Conservation (phyloP, 1,284 basidiomycete species). For the Tilletia walkeri region DNA sequence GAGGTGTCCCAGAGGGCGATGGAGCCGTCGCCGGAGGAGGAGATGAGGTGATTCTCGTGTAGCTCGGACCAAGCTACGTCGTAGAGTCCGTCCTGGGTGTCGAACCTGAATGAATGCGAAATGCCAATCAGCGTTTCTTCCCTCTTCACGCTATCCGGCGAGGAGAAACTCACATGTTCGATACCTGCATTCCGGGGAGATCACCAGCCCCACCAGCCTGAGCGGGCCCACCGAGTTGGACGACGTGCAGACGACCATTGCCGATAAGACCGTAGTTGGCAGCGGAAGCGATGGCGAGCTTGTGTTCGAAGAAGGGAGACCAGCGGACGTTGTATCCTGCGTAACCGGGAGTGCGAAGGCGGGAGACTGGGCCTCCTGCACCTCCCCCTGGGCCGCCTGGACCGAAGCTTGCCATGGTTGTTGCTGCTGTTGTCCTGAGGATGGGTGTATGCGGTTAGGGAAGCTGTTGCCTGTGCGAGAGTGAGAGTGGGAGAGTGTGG, state of each 20-base stretch:
- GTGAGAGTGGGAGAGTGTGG: too few species aligned
- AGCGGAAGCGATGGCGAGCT: constrained; percentile 80
- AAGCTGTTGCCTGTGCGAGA: too few species aligned
- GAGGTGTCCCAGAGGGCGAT: constrained; percentile 83
- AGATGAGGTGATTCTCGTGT: constrained; percentile 89
- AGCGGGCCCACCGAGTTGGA: constrained; percentile 22
- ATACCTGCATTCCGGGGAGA: constrained; percentile 25
- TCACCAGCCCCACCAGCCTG: not conserved
- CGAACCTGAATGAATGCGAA: constrained; percentile 64
- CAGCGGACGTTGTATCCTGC: constrained; percentile 84
- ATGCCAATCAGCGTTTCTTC: not conserved
- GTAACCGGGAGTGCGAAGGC: constrained; percentile 60
- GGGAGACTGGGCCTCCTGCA: constrained; percentile 17
- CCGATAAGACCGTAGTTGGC: constrained; percentile 95
- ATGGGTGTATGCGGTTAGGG: too few species aligned
- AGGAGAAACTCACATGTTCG: constrained; percentile 24
- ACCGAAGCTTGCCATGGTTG: too few species aligned
- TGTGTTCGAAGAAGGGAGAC: constrained; percentile 83
- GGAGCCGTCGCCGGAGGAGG: constrained; percentile 85
- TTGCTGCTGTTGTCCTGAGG: too few species aligned
- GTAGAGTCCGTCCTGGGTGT: constrained; percentile 89
- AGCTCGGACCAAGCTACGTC: constrained; percentile 88
- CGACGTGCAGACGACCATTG: constrained; percentile 65
- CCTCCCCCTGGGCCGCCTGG: not conserved
- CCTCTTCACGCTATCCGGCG: not conserved